Percentiles rank a stretch among this genome's conserved stretches.
Evolutionary conservation across 768 basidiomycete species (phyloP).

Genomic region (Russula abietina): DNA sequence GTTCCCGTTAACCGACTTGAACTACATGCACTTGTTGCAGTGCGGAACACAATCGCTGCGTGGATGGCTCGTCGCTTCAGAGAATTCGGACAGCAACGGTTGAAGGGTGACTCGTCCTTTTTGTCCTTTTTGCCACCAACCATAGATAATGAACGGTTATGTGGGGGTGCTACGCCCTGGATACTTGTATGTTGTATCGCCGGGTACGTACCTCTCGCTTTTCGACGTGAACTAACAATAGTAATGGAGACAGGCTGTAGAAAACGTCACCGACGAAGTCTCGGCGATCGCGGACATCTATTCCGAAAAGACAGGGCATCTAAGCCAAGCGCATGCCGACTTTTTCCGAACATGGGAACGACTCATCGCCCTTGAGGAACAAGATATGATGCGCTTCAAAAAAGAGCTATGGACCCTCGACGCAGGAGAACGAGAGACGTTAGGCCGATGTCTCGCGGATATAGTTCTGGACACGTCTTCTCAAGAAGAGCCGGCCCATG

Average conservation of each 20-base stretch:
- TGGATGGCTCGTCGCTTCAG: constrained; percentile 57
- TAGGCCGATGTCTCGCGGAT: constrained; percentile 76
- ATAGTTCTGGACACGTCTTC: constrained; percentile 61
- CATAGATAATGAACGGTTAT: constrained; percentile 73
- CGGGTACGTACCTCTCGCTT: constrained; percentile 43
- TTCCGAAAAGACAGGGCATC: constrained; percentile 71
- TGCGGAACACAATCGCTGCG: constrained; percentile 77
- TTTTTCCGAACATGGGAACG: constrained; percentile 94
- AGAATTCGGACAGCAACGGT: constrained; percentile 20
- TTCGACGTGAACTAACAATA: not conserved
- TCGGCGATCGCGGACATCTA: constrained; percentile 65
- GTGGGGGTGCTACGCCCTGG: constrained; percentile 75
- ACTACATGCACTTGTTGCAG: constrained; percentile 71
- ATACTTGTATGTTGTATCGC: constrained; percentile 92
- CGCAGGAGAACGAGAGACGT: constrained; percentile 68
- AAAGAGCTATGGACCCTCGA: constrained; percentile 93
- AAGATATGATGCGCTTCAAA: constrained; percentile 74
- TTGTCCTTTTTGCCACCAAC: constrained; percentile 86
- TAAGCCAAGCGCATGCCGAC: constrained; percentile 54
- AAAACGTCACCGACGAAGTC: constrained; percentile 47
- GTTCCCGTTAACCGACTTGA: constrained; percentile 81
- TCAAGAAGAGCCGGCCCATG: constrained; percentile 20
- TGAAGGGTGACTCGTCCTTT: constrained; percentile 35
- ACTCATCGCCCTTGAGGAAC: constrained; percentile 80
- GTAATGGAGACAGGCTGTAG: constrained; percentile 51